Evolutionary conservation across 768 basidiomycete genomes (phyloP), one percentile per base, ranked within the genome.

Genomic region (Suillus tomentosus): DNA sequence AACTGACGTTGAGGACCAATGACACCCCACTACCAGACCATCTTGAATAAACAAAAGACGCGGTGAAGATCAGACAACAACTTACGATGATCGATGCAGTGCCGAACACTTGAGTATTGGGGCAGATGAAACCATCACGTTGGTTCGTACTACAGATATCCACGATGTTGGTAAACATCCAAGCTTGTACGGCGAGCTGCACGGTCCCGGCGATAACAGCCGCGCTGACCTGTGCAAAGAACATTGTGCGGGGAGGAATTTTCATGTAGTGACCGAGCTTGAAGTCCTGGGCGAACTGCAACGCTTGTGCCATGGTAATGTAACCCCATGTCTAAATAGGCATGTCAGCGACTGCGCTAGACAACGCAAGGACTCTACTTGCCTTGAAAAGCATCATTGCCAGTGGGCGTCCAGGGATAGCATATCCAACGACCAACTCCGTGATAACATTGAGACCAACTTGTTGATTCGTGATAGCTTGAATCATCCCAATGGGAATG

Each of bases 311-410:
- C 85, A 88, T 84, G 6, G 87, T 85, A 53, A 87, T 83, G 71
- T 89, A 90, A 9, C 85, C 87, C 77, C 83, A 89, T 4, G 83
- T 88, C 84, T 87, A 14, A 2, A 17, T 24, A 40, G 37, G 22
- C 56, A 11, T 5, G 39, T 71, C 10, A 57, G 39, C 62, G 65
- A 60, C 17, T 80, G 68, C 36, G 50, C 64, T 27, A 50, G 43
- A 27, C 39, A 24, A 17, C 2, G 15, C 3, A 57, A 27, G 15
- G 0, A 40, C 15, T 2, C 83, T 84, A 81, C 80, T 84, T 19
- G 79, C 81, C 78, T 88, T 88, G 80, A 87, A 89, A 83, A 90
- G 84, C 88, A 91, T 89, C 84, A 89, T 86, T 2, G 90, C 89
- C 64, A 90, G 82, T 5, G 91, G 89, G 64, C 82, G 84, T 10